Conservation (phyloP, 1,139 yeast genomes). For the Zygoascus meyerae region DNA sequence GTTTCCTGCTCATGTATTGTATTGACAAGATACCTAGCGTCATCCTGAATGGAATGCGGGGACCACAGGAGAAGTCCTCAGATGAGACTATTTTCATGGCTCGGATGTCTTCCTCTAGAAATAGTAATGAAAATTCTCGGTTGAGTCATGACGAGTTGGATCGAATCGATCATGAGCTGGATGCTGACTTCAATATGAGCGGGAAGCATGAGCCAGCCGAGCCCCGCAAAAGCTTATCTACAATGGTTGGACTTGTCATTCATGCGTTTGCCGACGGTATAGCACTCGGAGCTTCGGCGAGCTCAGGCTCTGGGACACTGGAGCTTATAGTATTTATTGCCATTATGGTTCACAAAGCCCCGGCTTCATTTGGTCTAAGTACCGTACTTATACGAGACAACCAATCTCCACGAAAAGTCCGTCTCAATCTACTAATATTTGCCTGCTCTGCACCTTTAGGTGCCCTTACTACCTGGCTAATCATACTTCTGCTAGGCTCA, state of each 20-base stretch:
- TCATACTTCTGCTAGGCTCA: constrained; percentile 35
- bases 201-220: neutral
- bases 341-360: constrained; percentile 65
- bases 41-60: neutral
- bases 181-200: neutral
- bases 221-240: constrained; percentile 18
- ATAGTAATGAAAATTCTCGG: neutral
- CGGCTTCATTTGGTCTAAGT: constrained; percentile 65
- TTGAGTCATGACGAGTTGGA: constrained; percentile 7
- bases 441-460: constrained; percentile 50
- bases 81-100: neutral
- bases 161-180: constrained; percentile 8
- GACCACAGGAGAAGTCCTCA: too few species aligned
- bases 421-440: constrained; percentile 43
- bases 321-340: constrained; percentile 52
- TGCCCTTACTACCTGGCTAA: constrained; percentile 43
- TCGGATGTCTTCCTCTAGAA: neutral
- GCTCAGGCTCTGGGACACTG: constrained; percentile 42
- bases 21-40: constrained; percentile 38
- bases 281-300: constrained; percentile 61
- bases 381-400: constrained; percentile 46
- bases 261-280: constrained; percentile 73
- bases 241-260: constrained; percentile 56
- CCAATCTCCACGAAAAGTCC: constrained; percentile 30
- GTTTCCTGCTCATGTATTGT: constrained; percentile 49